These are phyloP conservation scores for Blastocystis sp. DNA, from an alignment of 352 stramenopile genomes.

Conservation along the genomic window DNA sequence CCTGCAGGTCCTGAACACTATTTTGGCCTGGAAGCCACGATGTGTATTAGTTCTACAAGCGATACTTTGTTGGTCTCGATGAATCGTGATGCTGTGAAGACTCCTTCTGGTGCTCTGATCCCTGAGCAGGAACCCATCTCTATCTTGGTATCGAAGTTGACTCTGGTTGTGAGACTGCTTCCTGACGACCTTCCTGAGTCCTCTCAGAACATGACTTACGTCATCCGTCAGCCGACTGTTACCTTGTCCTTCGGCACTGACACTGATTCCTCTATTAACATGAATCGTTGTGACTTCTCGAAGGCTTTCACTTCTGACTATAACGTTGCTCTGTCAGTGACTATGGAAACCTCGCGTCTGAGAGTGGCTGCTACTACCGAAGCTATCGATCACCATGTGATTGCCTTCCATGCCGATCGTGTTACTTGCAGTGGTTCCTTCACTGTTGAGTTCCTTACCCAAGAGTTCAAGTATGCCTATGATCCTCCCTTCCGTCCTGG, in stretches of 20 bases:
- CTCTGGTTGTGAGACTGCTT: not conserved
- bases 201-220: slow-evolving; percentile 1
- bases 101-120: not conserved
- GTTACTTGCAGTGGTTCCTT: slow-evolving; percentile 17
- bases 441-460: slow-evolving; percentile 25
- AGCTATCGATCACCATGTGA: slow-evolving; percentile 23
- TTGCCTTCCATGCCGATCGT: not conserved
- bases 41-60: not conserved
- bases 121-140: not conserved
- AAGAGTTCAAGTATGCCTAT: slow-evolving; percentile 50
- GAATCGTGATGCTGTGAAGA: slow-evolving; percentile 18
- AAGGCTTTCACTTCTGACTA: slow-evolving; percentile 42
- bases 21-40: not conserved
- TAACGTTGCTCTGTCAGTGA: not conserved
- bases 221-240: not conserved
- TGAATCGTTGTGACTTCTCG: slow-evolving; percentile 10
- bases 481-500: slow-evolving; percentile 46
- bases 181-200: not conserved
- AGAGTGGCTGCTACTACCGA: not conserved
- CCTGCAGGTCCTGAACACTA: not conserved
- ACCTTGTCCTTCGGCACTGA: not conserved
- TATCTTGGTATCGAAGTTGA: not conserved
- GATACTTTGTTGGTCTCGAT: not conserved
- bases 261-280: not conserved
- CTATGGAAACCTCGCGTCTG: not conserved